These are phyloP conservation scores for Colletotrichum cereale DNA, from an alignment of 2,329 filamentous ascomycete species.

Conservation along the genomic window DNA sequence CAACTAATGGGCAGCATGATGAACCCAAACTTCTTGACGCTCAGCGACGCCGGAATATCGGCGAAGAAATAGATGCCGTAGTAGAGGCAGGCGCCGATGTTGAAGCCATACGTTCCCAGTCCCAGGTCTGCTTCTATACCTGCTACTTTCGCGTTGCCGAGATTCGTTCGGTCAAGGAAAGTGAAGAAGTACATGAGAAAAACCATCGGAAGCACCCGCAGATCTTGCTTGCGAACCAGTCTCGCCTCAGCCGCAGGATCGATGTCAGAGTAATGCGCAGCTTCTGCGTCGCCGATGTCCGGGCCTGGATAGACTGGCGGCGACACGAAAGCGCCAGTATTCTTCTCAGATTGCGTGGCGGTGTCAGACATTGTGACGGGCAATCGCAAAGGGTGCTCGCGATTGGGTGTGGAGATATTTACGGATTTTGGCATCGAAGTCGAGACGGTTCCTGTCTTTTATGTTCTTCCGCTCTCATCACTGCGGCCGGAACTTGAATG, in stretches of 20 bases:
- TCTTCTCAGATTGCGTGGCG: constrained; percentile 9
- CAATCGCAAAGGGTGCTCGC: background rate
- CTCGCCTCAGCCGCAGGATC: constrained; percentile 41
- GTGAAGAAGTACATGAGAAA: constrained; percentile 67
- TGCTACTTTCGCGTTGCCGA: constrained; percentile 61
- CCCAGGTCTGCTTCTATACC: constrained; percentile 48
- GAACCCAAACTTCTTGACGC: constrained; percentile 42
- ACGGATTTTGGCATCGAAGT: background rate
- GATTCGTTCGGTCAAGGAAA: constrained; percentile 67
- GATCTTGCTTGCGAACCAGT: constrained; percentile 47
- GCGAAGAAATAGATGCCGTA: constrained; percentile 43
- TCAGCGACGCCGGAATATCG: constrained; percentile 41
- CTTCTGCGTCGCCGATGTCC: constrained; percentile 38
- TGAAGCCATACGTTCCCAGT: constrained; percentile 55
- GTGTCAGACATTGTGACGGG: constrained; percentile 11
- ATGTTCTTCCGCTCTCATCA: background rate
- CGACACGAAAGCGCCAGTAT: background rate
- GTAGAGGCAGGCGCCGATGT: constrained; percentile 42
- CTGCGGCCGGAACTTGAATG: background rate
- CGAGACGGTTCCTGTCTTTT: background rate
- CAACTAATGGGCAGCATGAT: constrained; percentile 45
- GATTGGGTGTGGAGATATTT: too few species aligned
- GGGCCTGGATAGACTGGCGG: background rate
- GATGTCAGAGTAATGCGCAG: constrained; percentile 39
- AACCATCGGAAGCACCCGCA: constrained; percentile 61